Evolutionary conservation across 106 monocot species (phyloP).

Genomic region (Vanilla planifolia): DNA sequence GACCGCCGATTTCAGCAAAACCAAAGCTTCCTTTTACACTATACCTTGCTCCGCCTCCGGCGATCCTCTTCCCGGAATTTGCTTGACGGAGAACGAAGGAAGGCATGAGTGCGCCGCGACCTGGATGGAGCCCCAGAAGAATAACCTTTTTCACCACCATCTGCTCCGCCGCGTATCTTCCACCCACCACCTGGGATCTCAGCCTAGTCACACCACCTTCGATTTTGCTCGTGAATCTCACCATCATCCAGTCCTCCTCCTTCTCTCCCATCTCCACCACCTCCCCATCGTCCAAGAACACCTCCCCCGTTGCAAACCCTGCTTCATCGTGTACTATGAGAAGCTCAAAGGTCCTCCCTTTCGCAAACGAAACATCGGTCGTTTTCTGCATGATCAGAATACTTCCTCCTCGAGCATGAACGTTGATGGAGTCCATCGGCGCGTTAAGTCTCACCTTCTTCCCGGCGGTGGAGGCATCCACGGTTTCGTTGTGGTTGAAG

Average conservation of each 20-base stretch:
- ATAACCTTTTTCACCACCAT: conserved; percentile 8
- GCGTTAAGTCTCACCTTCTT: conserved; percentile 4
- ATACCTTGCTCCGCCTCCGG: neutral
- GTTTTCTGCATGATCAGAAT: conserved; percentile 4
- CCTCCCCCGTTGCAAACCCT: neutral
- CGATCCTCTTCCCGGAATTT: neutral
- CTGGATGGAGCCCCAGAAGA: neutral
- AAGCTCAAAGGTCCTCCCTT: neutral
- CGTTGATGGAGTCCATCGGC: conserved; percentile 2
- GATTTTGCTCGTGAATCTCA: neutral
- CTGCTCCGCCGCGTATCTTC: conserved; percentile 8
- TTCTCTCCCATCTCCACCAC: conserved; percentile 14
- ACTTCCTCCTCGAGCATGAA: conserved; percentile 9
- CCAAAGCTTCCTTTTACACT: conserved; percentile 6
- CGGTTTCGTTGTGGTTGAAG: conserved; percentile 7
- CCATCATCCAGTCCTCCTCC: conserved; percentile 1
- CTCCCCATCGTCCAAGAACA: conserved; percentile 15
- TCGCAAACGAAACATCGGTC: neutral
- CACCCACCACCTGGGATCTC: neutral
- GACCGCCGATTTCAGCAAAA: conserved; percentile 16
- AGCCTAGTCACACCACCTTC: neutral
- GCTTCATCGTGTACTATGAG: neutral
- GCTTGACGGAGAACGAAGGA: neutral
- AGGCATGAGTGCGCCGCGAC: too few species aligned
- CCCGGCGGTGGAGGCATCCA: neutral